Evolutionary conservation across 371 early-diverging fungal genomes (phyloP).

Genomic region (Lichtheimia hyalospora): DNA sequence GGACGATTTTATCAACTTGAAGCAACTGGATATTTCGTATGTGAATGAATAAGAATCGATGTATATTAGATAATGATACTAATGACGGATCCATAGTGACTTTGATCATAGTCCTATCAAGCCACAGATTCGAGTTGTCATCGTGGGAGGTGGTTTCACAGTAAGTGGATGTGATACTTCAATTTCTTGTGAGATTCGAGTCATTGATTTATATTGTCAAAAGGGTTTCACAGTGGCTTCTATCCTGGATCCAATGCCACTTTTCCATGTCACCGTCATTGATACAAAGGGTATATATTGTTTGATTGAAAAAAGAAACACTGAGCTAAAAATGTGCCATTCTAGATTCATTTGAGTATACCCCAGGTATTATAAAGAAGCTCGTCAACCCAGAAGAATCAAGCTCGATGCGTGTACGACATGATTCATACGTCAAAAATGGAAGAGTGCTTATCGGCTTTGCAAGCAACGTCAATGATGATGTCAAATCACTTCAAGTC

Average conservation of each 20-base stretch:
- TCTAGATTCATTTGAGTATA: slow-evolving; percentile 39
- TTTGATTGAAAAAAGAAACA: background rate
- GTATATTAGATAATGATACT: too few species aligned
- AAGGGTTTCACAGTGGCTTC: slow-evolving; percentile 49
- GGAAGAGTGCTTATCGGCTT: slow-evolving; percentile 45
- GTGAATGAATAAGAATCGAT: background rate
- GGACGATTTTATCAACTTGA: slow-evolving; percentile 9
- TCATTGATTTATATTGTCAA: background rate
- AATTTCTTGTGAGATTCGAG: background rate
- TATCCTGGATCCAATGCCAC: slow-evolving; percentile 44
- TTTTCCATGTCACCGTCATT: slow-evolving; percentile 43
- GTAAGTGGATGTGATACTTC: slow-evolving; percentile 14
- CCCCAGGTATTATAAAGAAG: slow-evolving; percentile 33
- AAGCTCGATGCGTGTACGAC: slow-evolving; percentile 31
- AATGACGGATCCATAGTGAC: too few species aligned
- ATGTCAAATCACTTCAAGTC: slow-evolving; percentile 24
- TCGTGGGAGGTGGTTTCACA: slow-evolving; percentile 46
- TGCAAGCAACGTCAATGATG: slow-evolving; percentile 26
- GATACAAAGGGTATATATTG: slow-evolving; percentile 30
- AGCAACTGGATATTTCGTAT: background rate
- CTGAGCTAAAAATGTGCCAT: background rate
- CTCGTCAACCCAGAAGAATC: slow-evolving; percentile 24
- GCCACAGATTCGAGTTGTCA: slow-evolving; percentile 24
- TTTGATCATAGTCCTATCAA: background rate
- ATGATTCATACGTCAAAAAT: slow-evolving; percentile 36